Conservation (phyloP, 2,329 filamentous ascomycete species). For the Elsinoe batatas region DNA sequence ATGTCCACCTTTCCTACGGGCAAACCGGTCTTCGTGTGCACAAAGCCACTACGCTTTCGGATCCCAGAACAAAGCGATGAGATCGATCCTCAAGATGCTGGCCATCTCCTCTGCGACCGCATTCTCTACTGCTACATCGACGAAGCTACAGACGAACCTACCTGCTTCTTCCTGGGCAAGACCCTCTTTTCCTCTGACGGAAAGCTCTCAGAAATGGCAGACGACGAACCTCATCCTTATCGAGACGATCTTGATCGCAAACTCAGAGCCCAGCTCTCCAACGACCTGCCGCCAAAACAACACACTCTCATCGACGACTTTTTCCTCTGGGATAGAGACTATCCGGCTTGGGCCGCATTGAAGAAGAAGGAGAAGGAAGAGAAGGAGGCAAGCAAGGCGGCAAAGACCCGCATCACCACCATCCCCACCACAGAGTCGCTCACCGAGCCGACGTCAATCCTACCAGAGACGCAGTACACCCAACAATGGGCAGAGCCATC, state of each 20-base stretch:
- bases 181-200: neutral
- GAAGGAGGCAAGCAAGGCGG: too few species aligned
- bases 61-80: neutral
- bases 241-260: neutral
- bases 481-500: too few species aligned
- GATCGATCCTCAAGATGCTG: neutral
- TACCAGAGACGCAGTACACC: too few species aligned
- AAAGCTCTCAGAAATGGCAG: neutral
- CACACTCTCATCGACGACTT: too few species aligned
- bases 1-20: neutral
- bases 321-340: too few species aligned
- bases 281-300: too few species aligned
- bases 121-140: slow-evolving; percentile 5
- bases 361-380: too few species aligned
- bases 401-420: too few species aligned
- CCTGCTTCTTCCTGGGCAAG: neutral
- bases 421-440: too few species aligned
- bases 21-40: slow-evolving; percentile 1
- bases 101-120: neutral
- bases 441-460: too few species aligned
- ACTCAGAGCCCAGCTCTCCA: neutral
- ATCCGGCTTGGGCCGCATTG: too few species aligned
- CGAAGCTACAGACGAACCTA: neutral
- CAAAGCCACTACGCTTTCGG: slow-evolving; percentile 5
- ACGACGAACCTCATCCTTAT: neutral